Evolutionary conservation across 257 asterid genomes (phyloP), one percentile per base, ranked within the genome.

Genomic region (Solanum ossicruentum): DNA sequence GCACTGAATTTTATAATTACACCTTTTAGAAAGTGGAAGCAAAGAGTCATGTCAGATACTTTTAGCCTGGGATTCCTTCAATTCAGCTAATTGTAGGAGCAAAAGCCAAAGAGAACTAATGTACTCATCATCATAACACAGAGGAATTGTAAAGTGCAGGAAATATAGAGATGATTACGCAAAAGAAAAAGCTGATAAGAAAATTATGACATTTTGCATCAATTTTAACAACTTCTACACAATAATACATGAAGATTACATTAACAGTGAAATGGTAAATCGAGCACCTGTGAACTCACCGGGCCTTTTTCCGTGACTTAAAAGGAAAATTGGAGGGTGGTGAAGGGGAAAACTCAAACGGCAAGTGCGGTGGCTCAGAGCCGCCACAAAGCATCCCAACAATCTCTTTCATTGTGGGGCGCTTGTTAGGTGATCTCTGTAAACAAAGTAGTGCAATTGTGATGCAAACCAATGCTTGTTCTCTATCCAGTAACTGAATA

Each of bases 331-430:
- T 88, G 39, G 95, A 90, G 3, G 99, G 97, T 8, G 99, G 98
- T 2, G 98, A 94, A 4, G 99, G 98, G 51, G 99, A 96, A 70
- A 96, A 96, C 89, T 94, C 98, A 43, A 94, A 90, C 0, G 99
- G 99, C 90, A 96, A 90, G 73, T 88, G 88, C n/a, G 99, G 99
- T 0, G 96, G 92, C 87, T 93, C 98, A 0, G 98, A 89, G 83
- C 91, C 90, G 56, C 99, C 98, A 1, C 94, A 90, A 52, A 94
- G 98, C 97, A 96, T 94, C 77, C 90, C 94, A 77, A 96, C 95
- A 1, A 94, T 92, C 60, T 93, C 98, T 61, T 89, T 91, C 96
- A 94, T 92, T 3, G 92, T 51, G 3, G 98, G 99, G 16, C 99
- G 94, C 83, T 93, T 93, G 43, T 84, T 84, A 18, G 99, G 96